Evolutionary conservation across 176 grass and related monocot genomes (phyloP).

Genomic region (Ensete ventricosum): DNA sequence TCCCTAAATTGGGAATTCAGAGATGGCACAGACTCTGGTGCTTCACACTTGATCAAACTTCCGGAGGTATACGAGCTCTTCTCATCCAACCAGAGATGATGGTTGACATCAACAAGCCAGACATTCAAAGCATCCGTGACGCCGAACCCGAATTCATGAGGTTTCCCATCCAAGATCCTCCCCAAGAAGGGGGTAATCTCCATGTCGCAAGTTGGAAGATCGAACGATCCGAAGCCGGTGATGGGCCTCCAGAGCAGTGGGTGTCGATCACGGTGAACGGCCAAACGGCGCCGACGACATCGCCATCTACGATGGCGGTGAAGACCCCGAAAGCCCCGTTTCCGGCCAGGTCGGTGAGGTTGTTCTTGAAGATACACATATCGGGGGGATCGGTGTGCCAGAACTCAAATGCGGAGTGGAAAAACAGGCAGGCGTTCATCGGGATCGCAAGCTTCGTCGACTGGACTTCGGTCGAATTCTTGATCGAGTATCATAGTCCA

Average conservation of each 20-base stretch:
- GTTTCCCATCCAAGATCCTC: slow-evolving; percentile 43
- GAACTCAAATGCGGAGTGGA: slow-evolving; percentile 54
- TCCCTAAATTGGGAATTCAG: slow-evolving; percentile 12
- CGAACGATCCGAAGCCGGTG: slow-evolving; percentile 72
- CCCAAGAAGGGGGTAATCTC: slow-evolving; percentile 70
- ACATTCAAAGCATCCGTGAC: slow-evolving; percentile 46
- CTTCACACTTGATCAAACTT: slow-evolving; percentile 34
- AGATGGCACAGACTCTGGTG: slow-evolving; percentile 25
- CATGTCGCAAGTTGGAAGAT: slow-evolving; percentile 64
- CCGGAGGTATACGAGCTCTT: slow-evolving; percentile 32
- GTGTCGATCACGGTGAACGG: slow-evolving; percentile 77
- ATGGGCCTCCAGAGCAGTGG: slow-evolving; percentile 67
- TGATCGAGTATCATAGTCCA: slow-evolving; percentile 51
- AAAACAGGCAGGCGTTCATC: slow-evolving; percentile 55
- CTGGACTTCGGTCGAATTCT: slow-evolving; percentile 31
- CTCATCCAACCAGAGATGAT: slow-evolving; percentile 77
- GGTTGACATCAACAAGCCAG: slow-evolving; percentile 75
- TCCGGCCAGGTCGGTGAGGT: slow-evolving; percentile 11
- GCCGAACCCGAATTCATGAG: slow-evolving; percentile 47
- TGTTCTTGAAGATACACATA: slow-evolving; percentile 29
- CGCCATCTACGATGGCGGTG: slow-evolving; percentile 35
- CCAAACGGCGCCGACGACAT: slow-evolving; percentile 65
- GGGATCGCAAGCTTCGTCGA: slow-evolving; percentile 37
- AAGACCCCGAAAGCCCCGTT: slow-evolving; percentile 73
- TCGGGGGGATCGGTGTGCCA: slow-evolving; percentile 46